Evolutionary conservation across 306 rosid genomes (phyloP).

Genomic region (Dalbergia oliveri): DNA sequence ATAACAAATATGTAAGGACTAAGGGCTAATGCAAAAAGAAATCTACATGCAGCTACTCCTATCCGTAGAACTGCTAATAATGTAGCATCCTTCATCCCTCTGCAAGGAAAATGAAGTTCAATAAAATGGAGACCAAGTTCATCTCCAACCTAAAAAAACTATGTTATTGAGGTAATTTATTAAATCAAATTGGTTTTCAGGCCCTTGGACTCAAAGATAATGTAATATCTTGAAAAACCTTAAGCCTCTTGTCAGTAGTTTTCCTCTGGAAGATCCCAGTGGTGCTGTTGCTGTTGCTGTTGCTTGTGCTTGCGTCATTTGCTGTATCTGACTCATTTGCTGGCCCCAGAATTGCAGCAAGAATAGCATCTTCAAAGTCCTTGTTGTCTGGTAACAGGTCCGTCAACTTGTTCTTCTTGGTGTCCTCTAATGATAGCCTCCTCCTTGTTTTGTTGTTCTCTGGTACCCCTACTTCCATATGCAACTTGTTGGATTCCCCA

Average conservation of each 20-base stretch:
- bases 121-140: slow-evolving; percentile 92
- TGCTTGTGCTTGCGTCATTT: neutral
- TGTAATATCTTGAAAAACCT: slow-evolving; percentile 88
- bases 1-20: slow-evolving; percentile 34
- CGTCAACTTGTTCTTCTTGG: slow-evolving; percentile 49
- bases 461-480: slow-evolving; percentile 47
- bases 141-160: slow-evolving; percentile 74
- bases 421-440: slow-evolving; percentile 63
- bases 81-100: slow-evolving; percentile 23
- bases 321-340: slow-evolving; percentile 42
- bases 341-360: slow-evolving; percentile 75
- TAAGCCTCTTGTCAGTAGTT: slow-evolving; percentile 79
- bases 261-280: slow-evolving; percentile 54
- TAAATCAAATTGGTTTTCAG: slow-evolving; percentile 37
- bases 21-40: slow-evolving; percentile 20
- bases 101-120: slow-evolving; percentile 31
- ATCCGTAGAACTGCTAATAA: slow-evolving; percentile 16
- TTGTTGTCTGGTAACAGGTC: slow-evolving; percentile 74
- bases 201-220: slow-evolving; percentile 95
- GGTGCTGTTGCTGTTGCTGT: neutral
- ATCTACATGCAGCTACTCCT: slow-evolving; percentile 38
- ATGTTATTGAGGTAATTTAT: slow-evolving; percentile 44
- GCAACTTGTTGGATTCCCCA: slow-evolving; percentile 47
- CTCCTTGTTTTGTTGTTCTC: slow-evolving; percentile 62
- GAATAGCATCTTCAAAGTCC: slow-evolving; percentile 94